These are phyloP conservation scores for Pseudopithomyces maydicus DNA, from an alignment of 2,329 filamentous ascomycete genomes.

Conservation along the genomic window DNA sequence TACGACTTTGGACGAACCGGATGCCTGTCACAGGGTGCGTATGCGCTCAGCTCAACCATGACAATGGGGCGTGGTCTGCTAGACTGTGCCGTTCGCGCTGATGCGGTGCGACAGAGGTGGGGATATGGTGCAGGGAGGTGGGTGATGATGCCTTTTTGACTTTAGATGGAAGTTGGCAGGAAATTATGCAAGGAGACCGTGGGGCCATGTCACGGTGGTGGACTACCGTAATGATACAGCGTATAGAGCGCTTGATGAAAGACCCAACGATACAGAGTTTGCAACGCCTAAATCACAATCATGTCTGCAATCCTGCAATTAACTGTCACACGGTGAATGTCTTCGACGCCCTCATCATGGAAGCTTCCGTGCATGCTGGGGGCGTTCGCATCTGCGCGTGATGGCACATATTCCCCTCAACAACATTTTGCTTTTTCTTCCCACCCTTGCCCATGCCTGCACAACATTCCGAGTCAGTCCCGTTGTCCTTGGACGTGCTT, in stretches of 20 bases:
- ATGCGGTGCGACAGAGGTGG: constrained; percentile 3
- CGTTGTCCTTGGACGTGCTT: background rate
- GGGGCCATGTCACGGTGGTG: background rate
- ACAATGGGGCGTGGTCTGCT: background rate
- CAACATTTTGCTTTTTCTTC: constrained; percentile 4
- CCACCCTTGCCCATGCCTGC: background rate
- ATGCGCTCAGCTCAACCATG: constrained; percentile 1
- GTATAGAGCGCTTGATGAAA: background rate
- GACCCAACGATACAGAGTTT: no score
- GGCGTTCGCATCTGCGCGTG: constrained; percentile 4
- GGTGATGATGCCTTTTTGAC: background rate
- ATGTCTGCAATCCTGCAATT: background rate
- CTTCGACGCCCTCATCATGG: background rate
- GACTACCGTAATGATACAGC: background rate
- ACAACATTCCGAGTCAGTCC: constrained; percentile 1
- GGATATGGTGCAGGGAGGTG: constrained; percentile 2
- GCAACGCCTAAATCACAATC: background rate
- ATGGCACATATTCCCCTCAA: constrained; percentile 1
- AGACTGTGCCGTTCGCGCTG: background rate
- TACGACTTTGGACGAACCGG: constrained; percentile 8
- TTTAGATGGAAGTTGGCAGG: background rate
- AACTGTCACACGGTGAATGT: constrained; percentile 9
- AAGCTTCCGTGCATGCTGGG: constrained; percentile 9
- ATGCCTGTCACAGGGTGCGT: constrained; percentile 1
- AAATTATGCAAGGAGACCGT: background rate